These are phyloP conservation scores for Cyberlindnera japonica DNA, from an alignment of 805 yeast genomes.

Conservation along the genomic window DNA sequence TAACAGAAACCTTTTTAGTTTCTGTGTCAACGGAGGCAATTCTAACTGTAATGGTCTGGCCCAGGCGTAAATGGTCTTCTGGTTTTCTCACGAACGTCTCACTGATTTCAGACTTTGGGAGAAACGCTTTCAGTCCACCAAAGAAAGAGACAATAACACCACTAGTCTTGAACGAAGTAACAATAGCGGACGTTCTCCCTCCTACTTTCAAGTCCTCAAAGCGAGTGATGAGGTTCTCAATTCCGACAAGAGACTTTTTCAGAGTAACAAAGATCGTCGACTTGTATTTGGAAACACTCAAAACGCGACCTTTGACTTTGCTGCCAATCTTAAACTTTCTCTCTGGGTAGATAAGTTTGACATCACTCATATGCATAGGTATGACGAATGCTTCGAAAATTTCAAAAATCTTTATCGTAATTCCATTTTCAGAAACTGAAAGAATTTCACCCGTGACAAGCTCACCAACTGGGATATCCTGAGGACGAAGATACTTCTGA, in stretches of 20 bases:
- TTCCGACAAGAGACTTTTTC: slow-evolving; percentile 76
- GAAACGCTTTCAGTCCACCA: slow-evolving; percentile 70
- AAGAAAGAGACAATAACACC: slow-evolving; percentile 88
- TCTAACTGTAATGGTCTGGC: slow-evolving; percentile 79
- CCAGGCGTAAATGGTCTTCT: slow-evolving; percentile 70
- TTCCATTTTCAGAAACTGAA: slow-evolving; percentile 57
- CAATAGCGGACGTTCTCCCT: slow-evolving; percentile 63
- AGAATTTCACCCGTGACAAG: slow-evolving; percentile 52
- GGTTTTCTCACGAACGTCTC: slow-evolving; percentile 82
- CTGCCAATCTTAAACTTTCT: slow-evolving; percentile 84
- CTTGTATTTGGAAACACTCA: slow-evolving; percentile 42
- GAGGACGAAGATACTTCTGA: slow-evolving; percentile 60
- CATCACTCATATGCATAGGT: slow-evolving; percentile 74
- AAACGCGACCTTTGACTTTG: slow-evolving; percentile 71
- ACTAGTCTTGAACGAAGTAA: slow-evolving; percentile 61
- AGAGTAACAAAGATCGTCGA: slow-evolving; percentile 62
- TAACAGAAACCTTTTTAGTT: slow-evolving; percentile 56
- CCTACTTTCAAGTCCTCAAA: slow-evolving; percentile 56
- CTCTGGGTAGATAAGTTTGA: slow-evolving; percentile 83
- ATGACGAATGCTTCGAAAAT: slow-evolving; percentile 75
- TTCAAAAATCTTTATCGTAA: slow-evolving; percentile 61
- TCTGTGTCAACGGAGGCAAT: slow-evolving; percentile 54
- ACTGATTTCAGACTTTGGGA: slow-evolving; percentile 85
- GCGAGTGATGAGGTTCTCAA: slow-evolving; percentile 34
- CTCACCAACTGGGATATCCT: slow-evolving; percentile 78